Percentiles rank a stretch among this genome's conserved stretches.
These are phyloP conservation scores for Flaveria linearis DNA, from an alignment of 129 eudicot genomes.

Conservation along the genomic window DNA sequence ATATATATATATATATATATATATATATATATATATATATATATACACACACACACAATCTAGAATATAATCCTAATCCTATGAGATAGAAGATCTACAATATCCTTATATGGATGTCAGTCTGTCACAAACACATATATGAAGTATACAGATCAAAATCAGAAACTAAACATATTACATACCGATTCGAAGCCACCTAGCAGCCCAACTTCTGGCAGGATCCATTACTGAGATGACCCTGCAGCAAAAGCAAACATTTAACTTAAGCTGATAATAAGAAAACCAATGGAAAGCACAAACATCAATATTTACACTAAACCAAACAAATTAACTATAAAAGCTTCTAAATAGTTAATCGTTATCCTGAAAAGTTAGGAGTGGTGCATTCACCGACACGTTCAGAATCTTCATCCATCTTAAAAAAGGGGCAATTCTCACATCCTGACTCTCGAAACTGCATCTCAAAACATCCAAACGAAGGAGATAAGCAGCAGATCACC, in stretches of 20 bases:
- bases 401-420: conserved; percentile 84
- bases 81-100: conserved; percentile 3
- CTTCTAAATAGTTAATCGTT: background rate
- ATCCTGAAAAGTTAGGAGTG: conserved; percentile 95
- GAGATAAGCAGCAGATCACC: background rate
- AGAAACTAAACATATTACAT: conserved; percentile 13
- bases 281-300: background rate
- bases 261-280: background rate
- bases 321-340: background rate
- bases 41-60: conserved; percentile 16
- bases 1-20: background rate
- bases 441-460: conserved; percentile 81
- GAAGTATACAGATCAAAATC: background rate
- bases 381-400: conserved; percentile 91
- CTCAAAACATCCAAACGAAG: conserved; percentile 10
- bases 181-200: conserved; percentile 98
- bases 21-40: background rate
- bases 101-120: background rate
- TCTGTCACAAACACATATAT: background rate
- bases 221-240: conserved; percentile 97
- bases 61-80: background rate
- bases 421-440: conserved; percentile 94
- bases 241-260: conserved; percentile 15
- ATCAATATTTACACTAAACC: too few relatives aligned
- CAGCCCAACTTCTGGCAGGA: conserved; percentile 94